Base-by-base conservation (phyloP, 306 rosid species). In the Pterocarpus santalinus region DNA sequence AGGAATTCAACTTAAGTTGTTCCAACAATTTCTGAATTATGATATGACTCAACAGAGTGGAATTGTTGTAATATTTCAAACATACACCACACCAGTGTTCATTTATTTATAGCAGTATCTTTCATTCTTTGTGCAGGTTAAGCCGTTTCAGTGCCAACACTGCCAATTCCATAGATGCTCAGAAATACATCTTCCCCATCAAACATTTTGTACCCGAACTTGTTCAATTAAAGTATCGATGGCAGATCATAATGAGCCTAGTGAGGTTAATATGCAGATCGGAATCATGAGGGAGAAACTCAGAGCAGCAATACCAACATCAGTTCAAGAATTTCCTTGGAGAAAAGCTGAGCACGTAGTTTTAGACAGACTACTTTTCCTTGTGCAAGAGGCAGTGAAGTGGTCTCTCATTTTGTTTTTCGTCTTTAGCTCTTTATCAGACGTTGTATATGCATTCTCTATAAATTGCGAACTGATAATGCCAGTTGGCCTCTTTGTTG, bases 281-380 rank as follows among this genome's bases (percentile, higher is more conserved):
- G 81, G 69, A 58, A 55, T 73, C 52, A 7, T 81, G 69, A 73
- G 68, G 72, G 84, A 72, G 79, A 87, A 83, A 62, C 69, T 87
- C 8, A 77, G 6, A 73, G 86, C 73, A 61, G 79, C 67, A 55
- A 10, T 87, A 56, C 90, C 90, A 77, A 53, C 41, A 16, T 7
- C 79, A 5, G 79, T 87, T 72, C 85, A 83, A 47, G 81, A 83
- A 77, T 86, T 86, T 81, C 87, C 84, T 72, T 87, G 90, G 90
- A 73, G 52, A 73, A 81, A 80, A 52, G 90, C 86, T 33, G 79
- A 84, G 81, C 72, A 62, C 64, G 63, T 75, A 55, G 73, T 87
- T 73, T 46, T 83, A 17, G 84, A 81, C 28, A 77, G 73, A 66
- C 57, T 87, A 36, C 60, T 77, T 47, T 30, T 67, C 77, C 75